These are phyloP conservation scores for Scutellospora calospora DNA, from an alignment of 371 early-diverging fungal species.

Conservation along the genomic window DNA sequence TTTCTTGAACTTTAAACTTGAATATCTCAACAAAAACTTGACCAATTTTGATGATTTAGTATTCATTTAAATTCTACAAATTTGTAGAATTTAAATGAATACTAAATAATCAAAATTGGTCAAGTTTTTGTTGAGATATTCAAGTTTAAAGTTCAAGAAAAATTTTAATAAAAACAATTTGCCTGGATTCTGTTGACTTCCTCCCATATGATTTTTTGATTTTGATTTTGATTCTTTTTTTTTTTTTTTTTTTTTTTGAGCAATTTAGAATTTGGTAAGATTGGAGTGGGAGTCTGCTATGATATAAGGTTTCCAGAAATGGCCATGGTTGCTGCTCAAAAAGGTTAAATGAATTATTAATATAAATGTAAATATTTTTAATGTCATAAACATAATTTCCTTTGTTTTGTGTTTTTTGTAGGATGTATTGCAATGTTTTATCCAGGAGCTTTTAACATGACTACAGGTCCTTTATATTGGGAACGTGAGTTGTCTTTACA, in stretches of 20 bases:
- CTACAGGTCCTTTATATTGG: conserved; percentile 96
- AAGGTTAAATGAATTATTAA: conserved; percentile 51
- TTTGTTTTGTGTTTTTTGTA: conserved; percentile 17
- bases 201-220: background rate
- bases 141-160: no score
- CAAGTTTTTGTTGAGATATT: no score
- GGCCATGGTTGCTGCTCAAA: conserved; percentile 92
- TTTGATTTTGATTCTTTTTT: no score
- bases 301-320: conserved; percentile 96
- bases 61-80: no score
- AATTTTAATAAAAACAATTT: no score
- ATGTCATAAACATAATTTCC: background rate
- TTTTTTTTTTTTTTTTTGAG: conserved; percentile 40
- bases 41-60: no score
- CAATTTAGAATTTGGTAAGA: conserved; percentile 73
- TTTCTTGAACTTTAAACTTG: no score
- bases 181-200: no score
- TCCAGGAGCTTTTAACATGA: conserved; percentile 96
- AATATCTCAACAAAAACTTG: no score
- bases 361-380: background rate
- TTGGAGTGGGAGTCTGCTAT: conserved; percentile 97
- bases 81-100: no score
- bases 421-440: conserved; percentile 95
- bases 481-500: conserved; percentile 65
- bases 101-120: no score